phyloP scores from a whole-genome alignment of 2,329 filamentous ascomycete species.

The Elsinoe perseae region DNA sequence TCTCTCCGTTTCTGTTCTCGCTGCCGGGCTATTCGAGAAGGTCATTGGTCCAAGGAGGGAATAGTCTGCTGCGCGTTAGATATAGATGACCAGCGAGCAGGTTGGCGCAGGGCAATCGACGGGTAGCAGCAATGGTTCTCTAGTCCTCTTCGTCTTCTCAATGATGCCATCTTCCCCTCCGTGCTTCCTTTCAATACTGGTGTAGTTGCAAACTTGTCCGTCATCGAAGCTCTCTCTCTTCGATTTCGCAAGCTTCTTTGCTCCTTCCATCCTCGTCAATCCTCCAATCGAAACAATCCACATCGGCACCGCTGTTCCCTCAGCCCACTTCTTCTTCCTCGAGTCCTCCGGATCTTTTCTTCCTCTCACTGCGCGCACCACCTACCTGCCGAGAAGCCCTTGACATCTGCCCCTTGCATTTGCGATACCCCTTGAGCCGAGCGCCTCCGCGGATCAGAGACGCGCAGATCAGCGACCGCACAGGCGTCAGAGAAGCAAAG shows the following conservation, averaged over 20 bases:
- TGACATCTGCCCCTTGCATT: conserved; percentile 8
- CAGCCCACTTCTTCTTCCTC: not conserved
- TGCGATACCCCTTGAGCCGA: conserved; percentile 3
- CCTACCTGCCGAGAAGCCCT: conserved; percentile 6
- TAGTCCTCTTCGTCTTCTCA: conserved; percentile 6
- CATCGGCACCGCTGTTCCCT: not conserved
- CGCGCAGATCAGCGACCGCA: conserved; percentile 1
- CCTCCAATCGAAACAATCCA: not conserved
- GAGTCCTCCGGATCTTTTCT: not conserved
- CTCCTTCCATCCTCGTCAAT: conserved; percentile 4
- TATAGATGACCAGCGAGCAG: conserved; percentile 13
- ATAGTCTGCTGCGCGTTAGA: conserved; percentile 15
- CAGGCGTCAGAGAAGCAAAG: not conserved
- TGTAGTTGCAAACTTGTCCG: not conserved
- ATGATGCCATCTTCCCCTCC: conserved; percentile 4
- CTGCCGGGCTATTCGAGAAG: not conserved
- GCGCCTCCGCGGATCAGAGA: conserved; percentile 3
- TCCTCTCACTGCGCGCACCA: not conserved
- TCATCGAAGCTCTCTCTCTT: not conserved
- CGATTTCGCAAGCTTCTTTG: not conserved
- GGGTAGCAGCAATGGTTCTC: conserved; percentile 13
- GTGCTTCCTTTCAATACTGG: conserved; percentile 12
- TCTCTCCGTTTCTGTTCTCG: conserved; percentile 14
- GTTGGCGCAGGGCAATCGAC: conserved; percentile 14
- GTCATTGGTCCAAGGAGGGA: not conserved